Conservation (phyloP, 192 early-diverging fungal genomes). For the Lobosporangium transversale region DNA sequence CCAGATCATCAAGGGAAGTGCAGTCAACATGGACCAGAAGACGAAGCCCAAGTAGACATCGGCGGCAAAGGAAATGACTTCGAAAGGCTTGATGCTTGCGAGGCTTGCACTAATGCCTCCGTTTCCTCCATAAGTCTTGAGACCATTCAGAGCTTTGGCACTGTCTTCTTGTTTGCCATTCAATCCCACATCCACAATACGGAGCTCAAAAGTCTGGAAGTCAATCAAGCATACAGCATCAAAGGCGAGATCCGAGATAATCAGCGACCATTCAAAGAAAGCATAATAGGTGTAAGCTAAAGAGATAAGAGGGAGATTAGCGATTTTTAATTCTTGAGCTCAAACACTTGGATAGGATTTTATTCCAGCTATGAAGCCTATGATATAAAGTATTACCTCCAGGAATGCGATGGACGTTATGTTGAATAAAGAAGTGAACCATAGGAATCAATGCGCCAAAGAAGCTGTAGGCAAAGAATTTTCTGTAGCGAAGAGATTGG, state of each 20-base stretch:
- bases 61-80: slow-evolving; percentile 60
- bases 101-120: slow-evolving; percentile 4
- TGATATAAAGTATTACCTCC: slow-evolving; percentile 67
- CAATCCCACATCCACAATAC: slow-evolving; percentile 54
- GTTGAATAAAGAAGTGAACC: slow-evolving; percentile 81
- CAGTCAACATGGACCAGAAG: slow-evolving; percentile 85
- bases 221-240: slow-evolving; percentile 78
- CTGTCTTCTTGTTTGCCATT: slow-evolving; percentile 22
- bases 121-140: slow-evolving; percentile 47
- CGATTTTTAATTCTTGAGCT: background rate
- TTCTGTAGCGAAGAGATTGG: slow-evolving; percentile 63
- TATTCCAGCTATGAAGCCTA: background rate
- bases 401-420: slow-evolving; percentile 78
- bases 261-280: slow-evolving; percentile 87
- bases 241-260: slow-evolving; percentile 80
- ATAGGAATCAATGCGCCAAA: slow-evolving; percentile 79
- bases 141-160: slow-evolving; percentile 14
- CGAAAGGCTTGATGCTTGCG: slow-evolving; percentile 29
- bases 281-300: slow-evolving; percentile 81
- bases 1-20: slow-evolving; percentile 75
- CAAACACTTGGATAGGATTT: too few species aligned
- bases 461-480: slow-evolving; percentile 65
- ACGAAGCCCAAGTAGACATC: slow-evolving; percentile 81
- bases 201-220: slow-evolving; percentile 65
- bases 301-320: background rate